Evolutionary conservation across 371 early-diverging fungal species (phyloP).

Genomic region (Paraphysoderma sedebokerense): DNA sequence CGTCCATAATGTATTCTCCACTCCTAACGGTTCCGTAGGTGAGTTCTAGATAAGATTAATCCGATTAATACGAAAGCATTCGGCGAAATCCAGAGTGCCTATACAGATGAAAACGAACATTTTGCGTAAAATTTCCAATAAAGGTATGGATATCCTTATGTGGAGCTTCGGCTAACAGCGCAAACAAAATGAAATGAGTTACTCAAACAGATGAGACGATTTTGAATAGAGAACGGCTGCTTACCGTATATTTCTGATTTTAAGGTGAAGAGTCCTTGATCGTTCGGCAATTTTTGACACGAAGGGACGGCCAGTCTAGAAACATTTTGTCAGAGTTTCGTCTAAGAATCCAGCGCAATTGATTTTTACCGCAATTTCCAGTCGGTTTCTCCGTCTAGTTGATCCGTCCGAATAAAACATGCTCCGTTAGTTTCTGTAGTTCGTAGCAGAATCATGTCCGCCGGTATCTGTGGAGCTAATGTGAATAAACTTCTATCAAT

Average conservation of each 20-base stretch:
- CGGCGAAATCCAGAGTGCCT: too few species aligned
- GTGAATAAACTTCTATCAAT: constrained; percentile 2
- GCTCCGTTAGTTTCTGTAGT: constrained; percentile 74
- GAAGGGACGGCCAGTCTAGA: constrained; percentile 56
- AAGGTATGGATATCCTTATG: constrained; percentile 95
- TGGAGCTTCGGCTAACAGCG: constrained; percentile 61
- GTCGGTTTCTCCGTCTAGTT: constrained; percentile 98
- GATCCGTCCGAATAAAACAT: constrained; percentile 97
- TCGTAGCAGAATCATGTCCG: constrained; percentile 78
- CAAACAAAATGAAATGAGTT: constrained; percentile 1
- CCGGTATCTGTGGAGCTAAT: constrained; percentile 41
- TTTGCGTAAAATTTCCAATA: constrained; percentile 60
- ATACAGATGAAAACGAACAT: too few species aligned
- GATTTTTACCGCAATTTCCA: constrained; percentile 70
- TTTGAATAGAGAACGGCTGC: background rate
- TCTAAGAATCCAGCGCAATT: too few species aligned
- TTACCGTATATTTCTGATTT: constrained; percentile 58
- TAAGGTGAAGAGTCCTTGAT: constrained; percentile 33
- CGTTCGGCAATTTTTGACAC: constrained; percentile 47
- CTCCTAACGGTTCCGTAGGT: constrained; percentile 49
- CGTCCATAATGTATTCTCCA: constrained; percentile 96
- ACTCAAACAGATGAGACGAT: background rate
- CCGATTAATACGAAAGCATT: constrained; percentile 18
- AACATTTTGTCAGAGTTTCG: background rate
- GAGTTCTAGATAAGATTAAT: constrained; percentile 7